Evolutionary conservation across 805 yeast species (phyloP).

Genomic region (Jamesozyma gamospora): DNA sequence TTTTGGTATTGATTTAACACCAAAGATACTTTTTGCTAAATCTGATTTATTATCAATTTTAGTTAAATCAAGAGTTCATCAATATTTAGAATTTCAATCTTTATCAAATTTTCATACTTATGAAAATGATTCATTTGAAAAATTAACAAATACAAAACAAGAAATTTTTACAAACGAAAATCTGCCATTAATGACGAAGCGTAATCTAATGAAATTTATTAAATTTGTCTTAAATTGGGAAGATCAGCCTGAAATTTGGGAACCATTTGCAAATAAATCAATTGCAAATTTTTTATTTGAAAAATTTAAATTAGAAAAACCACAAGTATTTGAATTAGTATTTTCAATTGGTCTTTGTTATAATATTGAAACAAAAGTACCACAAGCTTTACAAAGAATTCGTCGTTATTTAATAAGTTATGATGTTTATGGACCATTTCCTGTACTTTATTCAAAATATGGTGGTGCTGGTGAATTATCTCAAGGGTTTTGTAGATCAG

Average conservation of each 20-base stretch:
- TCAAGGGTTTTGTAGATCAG: slow-evolving; percentile 94
- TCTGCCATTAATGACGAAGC: slow-evolving; percentile 61
- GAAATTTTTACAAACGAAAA: slow-evolving; percentile 88
- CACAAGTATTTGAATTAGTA: slow-evolving; percentile 75
- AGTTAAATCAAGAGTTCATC: slow-evolving; percentile 76
- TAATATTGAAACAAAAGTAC: slow-evolving; percentile 49
- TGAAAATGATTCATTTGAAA: slow-evolving; percentile 84
- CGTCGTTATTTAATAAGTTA: slow-evolving; percentile 75
- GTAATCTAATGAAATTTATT: slow-evolving; percentile 77
- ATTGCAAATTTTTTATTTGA: slow-evolving; percentile 50
- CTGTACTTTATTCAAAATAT: slow-evolving; percentile 81
- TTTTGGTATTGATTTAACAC: slow-evolving; percentile 81
- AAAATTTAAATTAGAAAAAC: slow-evolving; percentile 57
- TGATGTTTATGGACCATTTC: slow-evolving; percentile 90
- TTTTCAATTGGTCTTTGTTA: slow-evolving; percentile 78
- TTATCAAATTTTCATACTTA: slow-evolving; percentile 85
- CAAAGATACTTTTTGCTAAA: slow-evolving; percentile 79
- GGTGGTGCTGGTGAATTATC: slow-evolving; percentile 95
- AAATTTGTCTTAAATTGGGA: slow-evolving; percentile 77
- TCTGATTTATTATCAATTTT: slow-evolving; percentile 76
- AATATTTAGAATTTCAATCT: slow-evolving; percentile 87
- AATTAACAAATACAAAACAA: slow-evolving; percentile 77
- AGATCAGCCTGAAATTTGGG: slow-evolving; percentile 45
- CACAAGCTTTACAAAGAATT: slow-evolving; percentile 69
- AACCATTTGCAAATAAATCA: slow-evolving; percentile 44